A percentile compares a stretch with the other conserved stretches of the same genome.
phyloP scores from a whole-genome alignment of 495 filamentous ascomycete species.

The Hypoxylon lenormandii region DNA sequence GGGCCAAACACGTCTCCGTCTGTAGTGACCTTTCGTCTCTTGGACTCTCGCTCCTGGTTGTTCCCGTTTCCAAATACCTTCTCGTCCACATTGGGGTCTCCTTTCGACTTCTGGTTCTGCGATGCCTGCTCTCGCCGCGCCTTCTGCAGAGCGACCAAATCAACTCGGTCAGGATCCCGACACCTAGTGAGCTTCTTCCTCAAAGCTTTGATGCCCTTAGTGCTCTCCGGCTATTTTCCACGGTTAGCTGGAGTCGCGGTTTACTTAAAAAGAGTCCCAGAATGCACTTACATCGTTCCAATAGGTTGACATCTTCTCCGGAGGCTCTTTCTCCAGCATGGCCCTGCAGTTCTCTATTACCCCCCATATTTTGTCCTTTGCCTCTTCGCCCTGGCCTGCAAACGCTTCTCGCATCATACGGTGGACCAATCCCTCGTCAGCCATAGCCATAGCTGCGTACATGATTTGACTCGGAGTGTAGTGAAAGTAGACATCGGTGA shows the following conservation, averaged over 20 bases:
- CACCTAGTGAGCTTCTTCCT: slow-evolving; percentile 82
- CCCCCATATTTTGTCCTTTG: slow-evolving; percentile 60
- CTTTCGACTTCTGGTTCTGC: slow-evolving; percentile 60
- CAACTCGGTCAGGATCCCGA: slow-evolving; percentile 75
- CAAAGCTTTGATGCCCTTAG: slow-evolving; percentile 64
- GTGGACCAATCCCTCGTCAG: slow-evolving; percentile 76
- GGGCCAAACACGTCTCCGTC: slow-evolving; percentile 70
- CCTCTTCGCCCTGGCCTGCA: slow-evolving; percentile 47
- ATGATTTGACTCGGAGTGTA: slow-evolving; percentile 95
- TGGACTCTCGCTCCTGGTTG: slow-evolving; percentile 56
- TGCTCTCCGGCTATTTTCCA: slow-evolving; percentile 52
- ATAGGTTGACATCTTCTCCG: slow-evolving; percentile 56
- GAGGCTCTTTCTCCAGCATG: slow-evolving; percentile 63
- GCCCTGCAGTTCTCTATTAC: slow-evolving; percentile 64
- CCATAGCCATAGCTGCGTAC: slow-evolving; percentile 79
- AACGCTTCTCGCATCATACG: slow-evolving; percentile 82
- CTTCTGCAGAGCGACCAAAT: slow-evolving; percentile 69
- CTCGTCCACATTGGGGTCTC: slow-evolving; percentile 55
- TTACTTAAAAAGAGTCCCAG: not conserved
- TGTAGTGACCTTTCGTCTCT: slow-evolving; percentile 71
- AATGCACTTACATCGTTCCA: slow-evolving; percentile 56
- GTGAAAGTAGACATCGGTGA: slow-evolving; percentile 95
- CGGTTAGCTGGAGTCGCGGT: slow-evolving; percentile 43
- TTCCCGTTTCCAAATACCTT: slow-evolving; percentile 56
- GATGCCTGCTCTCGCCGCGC: slow-evolving; percentile 57